These are phyloP conservation scores for Neonectria neomacrospora DNA, from an alignment of 2,329 filamentous ascomycete species.

Conservation along the genomic window DNA sequence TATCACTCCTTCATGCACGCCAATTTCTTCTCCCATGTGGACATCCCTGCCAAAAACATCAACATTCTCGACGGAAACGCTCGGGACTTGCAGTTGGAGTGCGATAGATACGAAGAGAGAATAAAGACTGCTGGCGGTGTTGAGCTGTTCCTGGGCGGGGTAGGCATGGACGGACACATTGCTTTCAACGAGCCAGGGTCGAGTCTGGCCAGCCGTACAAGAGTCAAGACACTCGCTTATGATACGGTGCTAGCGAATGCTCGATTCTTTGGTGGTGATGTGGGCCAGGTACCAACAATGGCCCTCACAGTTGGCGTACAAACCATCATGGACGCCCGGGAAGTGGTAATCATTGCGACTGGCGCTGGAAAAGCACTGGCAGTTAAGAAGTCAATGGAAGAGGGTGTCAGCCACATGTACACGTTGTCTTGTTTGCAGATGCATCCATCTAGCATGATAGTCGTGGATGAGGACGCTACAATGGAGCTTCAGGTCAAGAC, in stretches of 20 bases:
- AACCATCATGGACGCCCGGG: conserved; percentile 51
- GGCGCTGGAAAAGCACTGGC: conserved; percentile 79
- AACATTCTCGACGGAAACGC: conserved; percentile 81
- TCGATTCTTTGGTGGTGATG: conserved; percentile 60
- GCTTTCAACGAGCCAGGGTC: conserved; percentile 86
- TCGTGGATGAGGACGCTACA: conserved; percentile 79
- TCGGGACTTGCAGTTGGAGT: conserved; percentile 74
- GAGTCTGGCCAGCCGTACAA: conserved; percentile 74
- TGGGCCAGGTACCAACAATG: conserved; percentile 36
- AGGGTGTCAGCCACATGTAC: conserved; percentile 83
- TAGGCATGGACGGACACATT: conserved; percentile 82
- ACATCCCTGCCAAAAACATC: conserved; percentile 75
- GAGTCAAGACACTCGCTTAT: conserved; percentile 81
- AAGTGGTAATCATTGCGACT: conserved; percentile 79
- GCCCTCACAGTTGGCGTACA: conserved; percentile 51
- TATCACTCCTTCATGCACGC: conserved; percentile 89
- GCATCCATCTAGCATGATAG: conserved; percentile 77
- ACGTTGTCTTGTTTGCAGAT: conserved; percentile 79
- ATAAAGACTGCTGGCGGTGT: conserved; percentile 77
- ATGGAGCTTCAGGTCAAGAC: conserved; percentile 73
- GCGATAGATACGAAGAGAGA: conserved; percentile 76
- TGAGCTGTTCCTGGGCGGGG: conserved; percentile 80
- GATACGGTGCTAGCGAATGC: conserved; percentile 82
- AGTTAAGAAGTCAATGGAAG: conserved; percentile 78
- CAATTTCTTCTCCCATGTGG: conserved; percentile 80